A percentile compares a stretch with the other conserved stretches of the same genome.
phyloP scores from a whole-genome alignment of 345 rosid species.

The Eucalyptus brandiana region DNA sequence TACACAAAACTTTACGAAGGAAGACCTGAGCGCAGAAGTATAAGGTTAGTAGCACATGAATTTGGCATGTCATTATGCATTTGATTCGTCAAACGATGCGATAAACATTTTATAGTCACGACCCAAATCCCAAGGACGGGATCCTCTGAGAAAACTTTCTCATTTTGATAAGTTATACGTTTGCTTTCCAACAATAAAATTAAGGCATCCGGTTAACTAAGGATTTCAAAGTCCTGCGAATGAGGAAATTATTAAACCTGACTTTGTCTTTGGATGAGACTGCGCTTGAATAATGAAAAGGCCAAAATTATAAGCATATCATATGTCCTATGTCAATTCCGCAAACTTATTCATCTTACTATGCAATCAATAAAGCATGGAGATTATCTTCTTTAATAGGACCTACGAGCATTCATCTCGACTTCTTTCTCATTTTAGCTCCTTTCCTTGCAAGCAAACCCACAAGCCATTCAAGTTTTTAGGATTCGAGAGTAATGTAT shows the following conservation, averaged over 20 bases:
- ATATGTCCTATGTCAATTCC: background rate
- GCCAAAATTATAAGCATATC: background rate
- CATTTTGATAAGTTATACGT: background rate
- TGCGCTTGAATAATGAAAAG: background rate
- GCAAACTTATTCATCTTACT: background rate
- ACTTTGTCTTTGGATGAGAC: background rate
- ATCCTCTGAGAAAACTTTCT: background rate
- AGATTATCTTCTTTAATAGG: background rate
- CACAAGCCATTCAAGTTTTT: background rate
- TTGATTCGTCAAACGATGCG: too few species aligned
- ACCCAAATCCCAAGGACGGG: background rate
- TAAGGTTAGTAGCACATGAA: background rate
- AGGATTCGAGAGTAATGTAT: background rate
- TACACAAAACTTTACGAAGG: background rate
- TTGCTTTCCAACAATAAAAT: background rate
- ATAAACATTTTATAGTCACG: background rate
- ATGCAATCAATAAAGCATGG: background rate
- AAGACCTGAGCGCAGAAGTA: background rate
- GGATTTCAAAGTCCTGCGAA: background rate
- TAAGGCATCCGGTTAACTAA: background rate
- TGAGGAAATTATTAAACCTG: background rate
- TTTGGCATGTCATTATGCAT: background rate
- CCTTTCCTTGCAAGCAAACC: conserved; percentile 23
- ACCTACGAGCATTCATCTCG: background rate
- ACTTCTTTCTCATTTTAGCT: conserved; percentile 40